A percentile compares a stretch with the other conserved stretches of the same genome.
phyloP scores from a whole-genome alignment of 805 yeast genomes.

The Cyberlindnera veronae region DNA sequence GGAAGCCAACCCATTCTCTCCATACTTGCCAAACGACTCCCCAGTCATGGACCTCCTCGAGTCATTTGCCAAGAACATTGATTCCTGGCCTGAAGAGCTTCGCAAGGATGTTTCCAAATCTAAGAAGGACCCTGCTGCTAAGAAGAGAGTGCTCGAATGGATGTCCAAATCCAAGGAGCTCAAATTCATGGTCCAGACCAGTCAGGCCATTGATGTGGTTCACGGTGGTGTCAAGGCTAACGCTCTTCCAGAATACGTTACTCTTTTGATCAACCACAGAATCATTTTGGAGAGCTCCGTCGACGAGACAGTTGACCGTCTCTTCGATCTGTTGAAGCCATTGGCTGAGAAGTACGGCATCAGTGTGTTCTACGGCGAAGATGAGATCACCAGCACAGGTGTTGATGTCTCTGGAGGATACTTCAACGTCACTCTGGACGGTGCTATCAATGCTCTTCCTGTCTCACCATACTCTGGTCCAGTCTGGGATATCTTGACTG shows the following conservation, averaged over 20 bases:
- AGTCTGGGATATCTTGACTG: conserved; percentile 22
- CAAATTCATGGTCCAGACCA: conserved; percentile 19
- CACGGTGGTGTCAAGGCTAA: conserved; percentile 73
- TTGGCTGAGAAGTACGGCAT: conserved; percentile 23
- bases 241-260: conserved; percentile 61
- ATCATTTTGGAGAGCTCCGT: conserved; percentile 54
- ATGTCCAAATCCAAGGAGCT: conserved; percentile 13
- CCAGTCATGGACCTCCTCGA: conserved; percentile 54
- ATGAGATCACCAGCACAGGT: conserved; percentile 8
- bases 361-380: conserved; percentile 20
- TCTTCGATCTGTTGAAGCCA: conserved; percentile 14
- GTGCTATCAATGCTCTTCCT: conserved; percentile 19
- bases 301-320: conserved; percentile 31
- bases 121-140: conserved; percentile 34
- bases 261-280: conserved; percentile 58
- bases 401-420: conserved; percentile 27
- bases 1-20: conserved; percentile 51
- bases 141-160: conserved; percentile 31
- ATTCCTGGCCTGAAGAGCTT: conserved; percentile 26
- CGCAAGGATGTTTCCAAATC: conserved; percentile 34
- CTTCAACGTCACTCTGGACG: conserved; percentile 25
- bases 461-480: conserved; percentile 14
- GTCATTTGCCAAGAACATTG: conserved; percentile 53
- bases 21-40: conserved; percentile 44
- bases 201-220: conserved; percentile 34